Percentiles rank a stretch among this genome's conserved stretches.
Conservation (phyloP, 192 early-diverging fungal species). For the Chytriomyces sp. region DNA sequence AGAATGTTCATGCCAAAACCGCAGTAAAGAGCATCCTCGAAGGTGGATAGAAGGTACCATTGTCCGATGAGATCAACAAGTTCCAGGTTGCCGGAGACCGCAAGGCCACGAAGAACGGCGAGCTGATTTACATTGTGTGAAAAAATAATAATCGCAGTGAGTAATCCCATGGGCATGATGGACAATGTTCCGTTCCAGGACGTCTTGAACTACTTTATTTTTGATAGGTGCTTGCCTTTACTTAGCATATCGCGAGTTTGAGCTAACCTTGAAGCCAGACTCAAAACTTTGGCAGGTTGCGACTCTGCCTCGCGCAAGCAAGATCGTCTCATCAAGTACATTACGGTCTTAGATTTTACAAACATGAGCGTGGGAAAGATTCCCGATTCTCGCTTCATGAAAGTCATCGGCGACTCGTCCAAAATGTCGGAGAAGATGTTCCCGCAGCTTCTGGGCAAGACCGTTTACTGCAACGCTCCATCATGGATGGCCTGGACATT, state of each 20-base stretch:
- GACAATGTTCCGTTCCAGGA: conserved; percentile 1
- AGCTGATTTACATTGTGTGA: conserved; percentile 7
- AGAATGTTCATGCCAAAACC: neutral
- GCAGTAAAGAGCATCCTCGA: neutral
- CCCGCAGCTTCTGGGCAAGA: neutral
- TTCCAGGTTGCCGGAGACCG: conserved; percentile 11
- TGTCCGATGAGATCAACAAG: neutral
- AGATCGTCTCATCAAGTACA: neutral
- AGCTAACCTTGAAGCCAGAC: no score
- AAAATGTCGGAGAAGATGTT: conserved; percentile 14
- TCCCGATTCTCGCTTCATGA: neutral
- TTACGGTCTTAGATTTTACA: neutral
- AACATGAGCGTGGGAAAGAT: neutral
- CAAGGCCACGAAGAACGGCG: conserved; percentile 4
- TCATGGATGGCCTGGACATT: neutral
- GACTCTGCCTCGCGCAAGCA: neutral
- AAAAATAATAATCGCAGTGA: no score
- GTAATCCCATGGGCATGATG: conserved; percentile 14
- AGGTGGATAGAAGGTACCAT: neutral
- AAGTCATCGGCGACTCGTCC: neutral
- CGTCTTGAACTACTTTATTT: conserved; percentile 3
- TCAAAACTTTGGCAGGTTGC: neutral
- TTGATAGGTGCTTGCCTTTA: no score
- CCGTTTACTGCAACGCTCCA: neutral
- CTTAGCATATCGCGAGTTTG: no score